phyloP scores from a whole-genome alignment of 768 basidiomycete species.

The Suillus subaureus region DNA sequence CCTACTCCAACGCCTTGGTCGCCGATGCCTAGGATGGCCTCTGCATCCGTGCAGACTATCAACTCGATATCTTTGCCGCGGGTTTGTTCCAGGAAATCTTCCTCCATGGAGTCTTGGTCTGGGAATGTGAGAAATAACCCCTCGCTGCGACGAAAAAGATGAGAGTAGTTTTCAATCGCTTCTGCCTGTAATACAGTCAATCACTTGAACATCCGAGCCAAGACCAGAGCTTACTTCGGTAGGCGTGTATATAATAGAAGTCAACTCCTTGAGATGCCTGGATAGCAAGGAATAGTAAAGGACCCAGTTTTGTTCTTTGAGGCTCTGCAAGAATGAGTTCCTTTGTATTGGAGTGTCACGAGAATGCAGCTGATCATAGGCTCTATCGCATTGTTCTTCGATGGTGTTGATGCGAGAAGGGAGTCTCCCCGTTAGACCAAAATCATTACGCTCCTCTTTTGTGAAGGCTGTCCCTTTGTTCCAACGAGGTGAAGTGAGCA shows the following conservation, averaged over 20 bases:
- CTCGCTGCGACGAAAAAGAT: slow-evolving; percentile 78
- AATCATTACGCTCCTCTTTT: slow-evolving; percentile 61
- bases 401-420: slow-evolving; percentile 61
- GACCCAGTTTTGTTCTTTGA: slow-evolving; percentile 82
- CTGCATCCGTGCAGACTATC: slow-evolving; percentile 82
- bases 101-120: slow-evolving; percentile 68
- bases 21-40: slow-evolving; percentile 82
- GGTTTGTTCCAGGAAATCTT: slow-evolving; percentile 71
- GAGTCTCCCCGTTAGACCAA: slow-evolving; percentile 59
- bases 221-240: slow-evolving; percentile 54
- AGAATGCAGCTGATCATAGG: slow-evolving; percentile 60
- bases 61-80: slow-evolving; percentile 67
- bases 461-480: slow-evolving; percentile 87
- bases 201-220: not conserved
- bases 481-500: slow-evolving; percentile 67
- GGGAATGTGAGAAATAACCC: slow-evolving; percentile 73
- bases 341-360: slow-evolving; percentile 50
- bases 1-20: slow-evolving; percentile 73
- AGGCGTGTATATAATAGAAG: slow-evolving; percentile 78
- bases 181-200: slow-evolving; percentile 53
- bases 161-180: slow-evolving; percentile 83
- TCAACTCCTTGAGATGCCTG: slow-evolving; percentile 59
- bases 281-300: slow-evolving; percentile 73
- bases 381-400: slow-evolving; percentile 75
- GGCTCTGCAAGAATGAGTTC: slow-evolving; percentile 75